Conservation (phyloP, 208 protist species). For the Blechomonas ayalai region DNA sequence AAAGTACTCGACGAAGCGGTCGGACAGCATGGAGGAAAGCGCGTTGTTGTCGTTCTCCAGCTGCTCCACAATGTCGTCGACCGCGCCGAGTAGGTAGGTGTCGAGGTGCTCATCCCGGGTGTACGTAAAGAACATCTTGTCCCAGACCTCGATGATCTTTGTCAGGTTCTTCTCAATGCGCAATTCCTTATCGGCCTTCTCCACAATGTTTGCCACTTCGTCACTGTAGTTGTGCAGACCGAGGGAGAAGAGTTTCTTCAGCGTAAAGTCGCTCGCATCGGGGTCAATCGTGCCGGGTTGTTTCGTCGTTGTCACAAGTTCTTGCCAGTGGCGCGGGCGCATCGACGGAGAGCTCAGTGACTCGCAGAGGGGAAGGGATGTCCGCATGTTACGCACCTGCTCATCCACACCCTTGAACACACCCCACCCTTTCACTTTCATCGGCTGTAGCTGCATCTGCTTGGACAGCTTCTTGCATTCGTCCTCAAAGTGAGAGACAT, state of each 20-base stretch:
- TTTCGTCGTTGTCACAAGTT: slow-evolving; percentile 92
- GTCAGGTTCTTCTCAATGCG: slow-evolving; percentile 95
- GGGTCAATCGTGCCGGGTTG: slow-evolving; percentile 87
- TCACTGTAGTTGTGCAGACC: slow-evolving; percentile 96
- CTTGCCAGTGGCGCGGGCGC: slow-evolving; percentile 94
- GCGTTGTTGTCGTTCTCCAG: slow-evolving; percentile 94
- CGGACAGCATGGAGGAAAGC: slow-evolving; percentile 94
- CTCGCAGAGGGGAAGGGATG: slow-evolving; percentile 88
- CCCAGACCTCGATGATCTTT: slow-evolving; percentile 95
- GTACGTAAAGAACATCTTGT: slow-evolving; percentile 90
- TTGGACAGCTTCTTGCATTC: slow-evolving; percentile 93
- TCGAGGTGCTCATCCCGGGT: slow-evolving; percentile 77
- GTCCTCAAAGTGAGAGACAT: slow-evolving; percentile 88
- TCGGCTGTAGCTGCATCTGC: slow-evolving; percentile 88
- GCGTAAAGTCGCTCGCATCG: slow-evolving; percentile 85
- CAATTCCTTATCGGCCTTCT: slow-evolving; percentile 96
- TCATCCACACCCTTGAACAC: slow-evolving; percentile 91
- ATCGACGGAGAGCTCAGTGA: slow-evolving; percentile 93
- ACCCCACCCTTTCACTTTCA: slow-evolving; percentile 93
- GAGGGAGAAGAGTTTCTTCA: slow-evolving; percentile 94
- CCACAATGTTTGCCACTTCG: slow-evolving; percentile 95
- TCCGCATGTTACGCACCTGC: slow-evolving; percentile 93
- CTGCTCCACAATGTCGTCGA: slow-evolving; percentile 94
- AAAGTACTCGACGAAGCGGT: slow-evolving; percentile 96
- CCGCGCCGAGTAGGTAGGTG: slow-evolving; percentile 81